A percentile compares a stretch with the other conserved stretches of the same genome.
Evolutionary conservation across 176 grass and related monocot genomes (phyloP).

Genomic region (Metroxylon sagu): DNA sequence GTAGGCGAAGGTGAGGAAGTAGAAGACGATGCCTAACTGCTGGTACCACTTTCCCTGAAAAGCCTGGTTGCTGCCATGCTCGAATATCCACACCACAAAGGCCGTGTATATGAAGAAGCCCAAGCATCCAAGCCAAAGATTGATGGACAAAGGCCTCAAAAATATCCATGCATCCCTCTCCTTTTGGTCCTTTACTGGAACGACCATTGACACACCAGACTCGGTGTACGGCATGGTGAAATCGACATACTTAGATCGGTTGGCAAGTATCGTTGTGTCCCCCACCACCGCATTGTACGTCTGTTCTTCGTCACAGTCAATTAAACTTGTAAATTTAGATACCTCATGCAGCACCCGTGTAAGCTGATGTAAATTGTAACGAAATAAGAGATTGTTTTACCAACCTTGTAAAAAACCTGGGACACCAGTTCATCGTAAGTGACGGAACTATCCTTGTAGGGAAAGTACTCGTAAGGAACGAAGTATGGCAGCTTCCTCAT

Average conservation of each 20-base stretch:
- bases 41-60: conserved; percentile 49
- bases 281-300: conserved; percentile 35
- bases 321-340: too few relatives aligned
- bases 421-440: conserved; percentile 39
- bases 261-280: conserved; percentile 63
- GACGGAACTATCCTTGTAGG: not conserved
- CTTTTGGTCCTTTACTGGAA: conserved; percentile 25
- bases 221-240: conserved; percentile 86
- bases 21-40: conserved; percentile 80
- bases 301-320: not conserved
- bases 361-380: too few relatives aligned
- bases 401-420: conserved; percentile 24
- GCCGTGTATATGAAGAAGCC: conserved; percentile 82
- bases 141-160: conserved; percentile 43
- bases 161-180: conserved; percentile 70
- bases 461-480: conserved; percentile 20
- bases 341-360: too few relatives aligned
- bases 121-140: conserved; percentile 63
- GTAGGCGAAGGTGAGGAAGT: conserved; percentile 82
- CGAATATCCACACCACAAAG: conserved; percentile 77
- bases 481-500: conserved; percentile 33
- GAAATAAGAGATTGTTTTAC: not conserved
- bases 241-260: conserved; percentile 41
- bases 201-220: conserved; percentile 85
- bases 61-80: conserved; percentile 55